A percentile compares a stretch with the other conserved stretches of the same genome.
These are phyloP conservation scores for Lactarius evosmus DNA, from an alignment of 768 basidiomycete species.

Conservation along the genomic window DNA sequence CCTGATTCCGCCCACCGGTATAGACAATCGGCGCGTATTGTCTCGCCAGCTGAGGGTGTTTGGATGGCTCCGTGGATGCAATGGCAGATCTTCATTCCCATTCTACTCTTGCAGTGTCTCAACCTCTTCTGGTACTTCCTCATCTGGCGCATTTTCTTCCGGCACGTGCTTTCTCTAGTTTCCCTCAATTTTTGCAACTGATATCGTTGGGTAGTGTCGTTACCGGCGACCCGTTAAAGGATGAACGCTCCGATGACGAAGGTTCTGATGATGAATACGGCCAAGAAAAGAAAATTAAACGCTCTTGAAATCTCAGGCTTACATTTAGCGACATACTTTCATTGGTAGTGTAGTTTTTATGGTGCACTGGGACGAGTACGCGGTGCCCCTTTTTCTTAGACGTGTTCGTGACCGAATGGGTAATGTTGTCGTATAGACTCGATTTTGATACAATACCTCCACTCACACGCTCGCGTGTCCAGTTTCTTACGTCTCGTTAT, in stretches of 20 bases:
- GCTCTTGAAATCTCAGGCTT: conserved; percentile 35
- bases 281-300: conserved; percentile 8
- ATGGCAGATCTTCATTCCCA: conserved; percentile 73
- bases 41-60: conserved; percentile 58
- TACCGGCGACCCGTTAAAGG: conserved; percentile 45
- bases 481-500: no score
- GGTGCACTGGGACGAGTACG: background rate
- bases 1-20: background rate
- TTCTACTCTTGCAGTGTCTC: conserved; percentile 72
- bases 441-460: background rate
- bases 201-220: conserved; percentile 46
- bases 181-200: background rate
- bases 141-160: conserved; percentile 70
- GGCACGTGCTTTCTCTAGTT: conserved; percentile 45
- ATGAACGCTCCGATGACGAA: conserved; percentile 82
- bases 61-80: conserved; percentile 79
- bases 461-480: background rate
- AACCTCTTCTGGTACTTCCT: conserved; percentile 94
- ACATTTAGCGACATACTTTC: conserved; percentile 35
- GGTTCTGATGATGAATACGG: conserved; percentile 31
- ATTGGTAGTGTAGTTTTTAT: conserved; percentile 23
- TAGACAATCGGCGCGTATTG: conserved; percentile 55
- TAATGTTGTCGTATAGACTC: background rate
- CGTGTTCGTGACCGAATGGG: background rate
- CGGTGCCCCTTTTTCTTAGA: background rate